phyloP scores from a whole-genome alignment of 345 rosid genomes.

The Eucalyptus regnans region DNA sequence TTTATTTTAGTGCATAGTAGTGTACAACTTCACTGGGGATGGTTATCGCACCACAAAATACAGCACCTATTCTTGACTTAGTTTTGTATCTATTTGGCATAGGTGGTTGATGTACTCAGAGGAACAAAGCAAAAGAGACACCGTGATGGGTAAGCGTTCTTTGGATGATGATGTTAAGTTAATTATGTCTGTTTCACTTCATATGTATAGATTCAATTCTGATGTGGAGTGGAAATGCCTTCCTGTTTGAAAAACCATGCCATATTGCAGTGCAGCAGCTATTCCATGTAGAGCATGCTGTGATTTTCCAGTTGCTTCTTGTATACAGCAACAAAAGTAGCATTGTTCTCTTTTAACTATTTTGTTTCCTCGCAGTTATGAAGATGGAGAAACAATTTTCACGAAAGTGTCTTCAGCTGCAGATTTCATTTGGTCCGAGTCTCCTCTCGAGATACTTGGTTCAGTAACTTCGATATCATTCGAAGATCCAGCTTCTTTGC shows the following conservation, averaged over 20 bases:
- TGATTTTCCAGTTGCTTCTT: neutral
- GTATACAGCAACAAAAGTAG: neutral
- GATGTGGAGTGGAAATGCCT: neutral
- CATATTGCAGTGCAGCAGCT: neutral
- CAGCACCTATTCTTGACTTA: neutral
- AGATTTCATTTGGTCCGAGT: conserved; percentile 78
- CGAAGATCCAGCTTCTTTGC: conserved; percentile 44
- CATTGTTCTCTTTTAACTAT: neutral
- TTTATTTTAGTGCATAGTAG: neutral
- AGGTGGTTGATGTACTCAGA: conserved; percentile 82
- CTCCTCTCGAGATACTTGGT: conserved; percentile 89
- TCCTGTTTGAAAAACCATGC: neutral
- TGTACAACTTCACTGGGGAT: neutral
- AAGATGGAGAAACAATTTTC: conserved; percentile 57
- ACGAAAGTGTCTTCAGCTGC: conserved; percentile 67
- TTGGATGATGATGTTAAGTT: neutral
- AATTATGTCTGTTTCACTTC: neutral
- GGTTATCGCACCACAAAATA: neutral
- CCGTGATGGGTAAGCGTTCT: conserved; percentile 65
- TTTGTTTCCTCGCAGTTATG: conserved; percentile 31
- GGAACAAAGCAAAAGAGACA: conserved; percentile 64
- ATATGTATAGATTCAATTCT: neutral
- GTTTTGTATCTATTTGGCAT: neutral
- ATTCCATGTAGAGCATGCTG: neutral
- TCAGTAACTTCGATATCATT: conserved; percentile 68